Evolutionary conservation across 1,284 basidiomycete genomes (phyloP).

Genomic region (Ustilago shanxiensis): DNA sequence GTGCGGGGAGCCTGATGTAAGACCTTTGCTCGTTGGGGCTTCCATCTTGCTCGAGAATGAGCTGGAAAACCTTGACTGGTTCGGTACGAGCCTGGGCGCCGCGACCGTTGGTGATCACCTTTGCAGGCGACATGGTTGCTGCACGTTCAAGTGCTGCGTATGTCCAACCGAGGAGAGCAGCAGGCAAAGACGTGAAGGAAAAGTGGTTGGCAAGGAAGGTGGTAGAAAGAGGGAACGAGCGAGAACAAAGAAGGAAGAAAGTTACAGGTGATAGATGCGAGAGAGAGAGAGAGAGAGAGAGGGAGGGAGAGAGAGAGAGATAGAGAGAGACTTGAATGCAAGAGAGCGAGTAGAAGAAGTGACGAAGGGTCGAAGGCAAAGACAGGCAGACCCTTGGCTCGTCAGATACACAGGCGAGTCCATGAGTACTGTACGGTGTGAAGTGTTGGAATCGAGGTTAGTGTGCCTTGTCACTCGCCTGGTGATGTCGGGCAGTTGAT

Average conservation of each 20-base stretch:
- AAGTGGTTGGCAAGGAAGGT: background rate
- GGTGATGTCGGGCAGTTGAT: no score
- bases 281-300: no score
- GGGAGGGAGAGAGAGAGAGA: no score
- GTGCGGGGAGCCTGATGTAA: conserved; percentile 62
- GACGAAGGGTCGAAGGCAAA: background rate
- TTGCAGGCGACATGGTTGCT: conserved; percentile 27
- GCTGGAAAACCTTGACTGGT: conserved; percentile 55
- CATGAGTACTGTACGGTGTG: no score
- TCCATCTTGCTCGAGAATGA: conserved; percentile 61
- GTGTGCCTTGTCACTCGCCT: no score
- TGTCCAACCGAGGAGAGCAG: background rate
- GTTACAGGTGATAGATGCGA: no score
- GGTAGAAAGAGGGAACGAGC: background rate
- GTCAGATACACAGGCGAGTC: background rate
- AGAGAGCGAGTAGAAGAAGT: background rate
- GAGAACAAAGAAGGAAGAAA: background rate
- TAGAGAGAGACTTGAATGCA: background rate
- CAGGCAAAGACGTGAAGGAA: conserved; percentile 2
- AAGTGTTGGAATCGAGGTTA: background rate
- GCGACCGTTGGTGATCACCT: conserved; percentile 33
- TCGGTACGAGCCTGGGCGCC: conserved; percentile 15
- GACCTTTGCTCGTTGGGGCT: conserved; percentile 54
- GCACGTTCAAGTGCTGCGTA: conserved; percentile 9
- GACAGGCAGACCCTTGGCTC: conserved; percentile 2